Base-by-base conservation (phyloP, 148 eudicot genomes). In the Tetragonia tetragonoides region DNA sequence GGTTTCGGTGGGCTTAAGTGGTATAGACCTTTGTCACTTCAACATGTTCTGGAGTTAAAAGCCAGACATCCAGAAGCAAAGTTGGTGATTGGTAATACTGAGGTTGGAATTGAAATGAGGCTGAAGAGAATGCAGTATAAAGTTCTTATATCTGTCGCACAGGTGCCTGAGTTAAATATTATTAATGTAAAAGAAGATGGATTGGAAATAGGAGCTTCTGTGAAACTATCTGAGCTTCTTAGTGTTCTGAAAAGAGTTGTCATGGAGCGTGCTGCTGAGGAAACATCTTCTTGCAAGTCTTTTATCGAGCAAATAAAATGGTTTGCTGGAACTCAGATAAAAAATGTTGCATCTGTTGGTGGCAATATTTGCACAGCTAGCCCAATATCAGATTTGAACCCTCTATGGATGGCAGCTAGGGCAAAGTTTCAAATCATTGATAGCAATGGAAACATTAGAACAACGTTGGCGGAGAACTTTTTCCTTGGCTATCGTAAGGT, bases 321-420 rank as follows among this genome's bases (percentile, higher is more conserved):
- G 99, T 96, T 96, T 85, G 99, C 98, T 44, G 99, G 99, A 63
- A 91, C 93, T 14, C 99, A 96, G 70, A 96, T 96, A 81, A 91
- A 91, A 80, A 96, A 96, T 81, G 98, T 93, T 84, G 99, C 99
- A 38, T 96, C 98, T 41, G 87, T 96, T 69, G 99, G 99, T 72
- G 99, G 99, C 57, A 96, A 96, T 81, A 89, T 96, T 40, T 96
- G 99, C 80, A 96, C 98, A 0, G 99, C 97, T 62, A 96, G 99
- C 79, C 99, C 98, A 68, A 96, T 96, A 84, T 96, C 99, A 66
- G 99, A 96, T 79, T 83, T 96, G 79, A 96, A 96, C 82, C 99
- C 99, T 82, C 91, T 96, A 41, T 96, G 97, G 98, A 96, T 96
- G 90, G 98, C 97, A 70, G 80, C 95, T 69, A 79, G 98, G 79